Evolutionary conservation across 257 asterid genomes (phyloP).

Genomic region (Gentiana dahurica): DNA sequence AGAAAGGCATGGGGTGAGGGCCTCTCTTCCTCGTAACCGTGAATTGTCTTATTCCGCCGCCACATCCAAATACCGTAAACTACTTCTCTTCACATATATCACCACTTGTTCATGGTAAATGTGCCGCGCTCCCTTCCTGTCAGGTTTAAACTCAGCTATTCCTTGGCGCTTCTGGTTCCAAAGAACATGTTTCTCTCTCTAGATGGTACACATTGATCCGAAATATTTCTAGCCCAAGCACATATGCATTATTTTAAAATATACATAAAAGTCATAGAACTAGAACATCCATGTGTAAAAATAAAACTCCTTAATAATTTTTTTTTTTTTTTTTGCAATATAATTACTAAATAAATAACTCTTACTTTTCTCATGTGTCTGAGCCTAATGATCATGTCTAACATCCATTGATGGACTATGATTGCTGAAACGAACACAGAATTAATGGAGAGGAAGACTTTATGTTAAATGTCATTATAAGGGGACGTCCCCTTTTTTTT

Average conservation of each 20-base stretch:
- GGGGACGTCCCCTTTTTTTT: too few relatives aligned
- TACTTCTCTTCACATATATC: too few relatives aligned
- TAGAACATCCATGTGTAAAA: not conserved
- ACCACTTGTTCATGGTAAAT: too few relatives aligned
- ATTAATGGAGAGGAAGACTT: not conserved
- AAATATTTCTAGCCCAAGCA: too few relatives aligned
- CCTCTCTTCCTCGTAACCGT: too few relatives aligned
- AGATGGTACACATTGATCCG: too few relatives aligned
- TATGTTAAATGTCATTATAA: too few relatives aligned
- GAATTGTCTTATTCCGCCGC: too few relatives aligned
- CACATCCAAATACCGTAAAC: too few relatives aligned
- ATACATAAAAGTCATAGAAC: not conserved
- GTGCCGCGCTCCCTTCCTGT: too few relatives aligned
- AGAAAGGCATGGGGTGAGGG: too few relatives aligned
- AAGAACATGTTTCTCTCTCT: too few relatives aligned
- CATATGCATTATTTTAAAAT: not conserved
- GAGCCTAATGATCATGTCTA: slow-evolving; percentile 13
- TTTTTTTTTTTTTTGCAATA: not conserved
- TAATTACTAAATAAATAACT: not conserved
- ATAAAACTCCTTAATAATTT: not conserved
- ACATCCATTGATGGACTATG: not conserved
- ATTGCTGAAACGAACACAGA: slow-evolving; percentile 2
- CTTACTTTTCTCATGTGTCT: slow-evolving; percentile 4
- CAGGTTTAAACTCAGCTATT: not conserved
- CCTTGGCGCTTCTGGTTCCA: not conserved